These are phyloP conservation scores for Trapa bicornis DNA, from an alignment of 345 rosid species.

Conservation along the genomic window DNA sequence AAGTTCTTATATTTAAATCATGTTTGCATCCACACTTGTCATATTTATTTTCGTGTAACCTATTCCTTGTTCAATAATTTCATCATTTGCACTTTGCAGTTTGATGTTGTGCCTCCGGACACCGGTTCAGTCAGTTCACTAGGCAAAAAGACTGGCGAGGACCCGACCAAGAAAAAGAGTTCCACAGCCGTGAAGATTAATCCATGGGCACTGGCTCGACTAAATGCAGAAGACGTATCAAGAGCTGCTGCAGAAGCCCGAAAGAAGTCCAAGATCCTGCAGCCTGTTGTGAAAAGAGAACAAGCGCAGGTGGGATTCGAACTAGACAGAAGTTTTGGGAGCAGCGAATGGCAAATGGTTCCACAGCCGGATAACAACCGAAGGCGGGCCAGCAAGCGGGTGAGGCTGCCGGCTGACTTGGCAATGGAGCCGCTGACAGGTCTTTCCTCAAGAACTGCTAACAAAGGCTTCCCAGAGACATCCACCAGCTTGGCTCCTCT, in stretches of 20 bases:
- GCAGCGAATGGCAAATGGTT: constrained; percentile 57
- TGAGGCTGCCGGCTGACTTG: constrained; percentile 65
- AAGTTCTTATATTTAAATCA: background rate
- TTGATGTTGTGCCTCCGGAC: constrained; percentile 98
- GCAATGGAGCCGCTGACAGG: constrained; percentile 49
- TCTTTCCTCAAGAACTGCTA: constrained; percentile 23
- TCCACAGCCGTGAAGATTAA: constrained; percentile 68
- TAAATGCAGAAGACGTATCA: constrained; percentile 88
- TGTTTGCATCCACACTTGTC: background rate
- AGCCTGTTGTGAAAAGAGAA: constrained; percentile 56
- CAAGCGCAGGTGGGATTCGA: constrained; percentile 37
- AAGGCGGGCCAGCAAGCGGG: constrained; percentile 57
- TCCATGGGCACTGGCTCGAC: constrained; percentile 89
- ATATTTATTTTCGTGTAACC: background rate
- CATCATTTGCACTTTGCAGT: constrained; percentile 23
- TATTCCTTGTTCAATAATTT: background rate
- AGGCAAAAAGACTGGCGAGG: constrained; percentile 62
- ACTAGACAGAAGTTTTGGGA: constrained; percentile 62
- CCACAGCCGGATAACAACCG: constrained; percentile 53
- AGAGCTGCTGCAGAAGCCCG: constrained; percentile 96
- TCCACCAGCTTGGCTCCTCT: constrained; percentile 61
- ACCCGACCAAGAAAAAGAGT: constrained; percentile 61
- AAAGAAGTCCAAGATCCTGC: constrained; percentile 75
- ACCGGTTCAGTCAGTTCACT: constrained; percentile 85
- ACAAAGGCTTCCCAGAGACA: constrained; percentile 43